These are phyloP conservation scores for Aspergillus steynii DNA, from an alignment of 495 filamentous ascomycete genomes.

Conservation along the genomic window DNA sequence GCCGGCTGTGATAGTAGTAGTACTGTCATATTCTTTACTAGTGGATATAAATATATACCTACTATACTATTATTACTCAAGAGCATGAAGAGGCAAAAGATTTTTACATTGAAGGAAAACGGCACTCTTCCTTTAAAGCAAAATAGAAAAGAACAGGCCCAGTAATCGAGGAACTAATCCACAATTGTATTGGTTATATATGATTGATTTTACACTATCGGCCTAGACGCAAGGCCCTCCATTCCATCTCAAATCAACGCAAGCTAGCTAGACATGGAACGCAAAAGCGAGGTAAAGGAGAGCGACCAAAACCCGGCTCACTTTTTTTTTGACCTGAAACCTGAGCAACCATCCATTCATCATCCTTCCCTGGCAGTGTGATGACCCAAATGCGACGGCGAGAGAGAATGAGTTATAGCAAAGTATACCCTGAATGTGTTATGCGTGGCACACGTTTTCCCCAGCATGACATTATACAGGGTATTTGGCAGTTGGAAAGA, in stretches of 20 bases:
- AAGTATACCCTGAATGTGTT: background rate
- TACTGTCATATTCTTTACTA: no score
- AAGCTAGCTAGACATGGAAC: background rate
- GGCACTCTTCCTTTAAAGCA: no score
- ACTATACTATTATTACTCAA: no score
- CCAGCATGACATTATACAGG: background rate
- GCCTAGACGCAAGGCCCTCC: conserved; percentile 4
- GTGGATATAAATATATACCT: no score
- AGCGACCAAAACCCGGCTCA: background rate
- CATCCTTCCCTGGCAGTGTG: background rate
- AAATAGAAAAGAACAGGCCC: no score
- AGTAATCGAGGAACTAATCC: background rate
- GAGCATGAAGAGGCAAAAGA: no score
- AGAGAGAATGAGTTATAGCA: conserved; percentile 3
- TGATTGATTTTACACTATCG: conserved; percentile 13
- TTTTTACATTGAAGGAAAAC: no score
- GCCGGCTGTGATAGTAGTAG: no score
- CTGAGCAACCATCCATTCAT: background rate
- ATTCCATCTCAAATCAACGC: conserved; percentile 3
- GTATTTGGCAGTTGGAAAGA: background rate
- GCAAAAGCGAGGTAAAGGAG: background rate
- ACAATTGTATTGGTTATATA: conserved; percentile 12
- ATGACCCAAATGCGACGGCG: conserved; percentile 7
- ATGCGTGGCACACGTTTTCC: background rate
- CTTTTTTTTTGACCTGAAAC: background rate